Base-by-base conservation (phyloP, 2,329 filamentous ascomycete genomes). In the Calonectria multiphialidica region DNA sequence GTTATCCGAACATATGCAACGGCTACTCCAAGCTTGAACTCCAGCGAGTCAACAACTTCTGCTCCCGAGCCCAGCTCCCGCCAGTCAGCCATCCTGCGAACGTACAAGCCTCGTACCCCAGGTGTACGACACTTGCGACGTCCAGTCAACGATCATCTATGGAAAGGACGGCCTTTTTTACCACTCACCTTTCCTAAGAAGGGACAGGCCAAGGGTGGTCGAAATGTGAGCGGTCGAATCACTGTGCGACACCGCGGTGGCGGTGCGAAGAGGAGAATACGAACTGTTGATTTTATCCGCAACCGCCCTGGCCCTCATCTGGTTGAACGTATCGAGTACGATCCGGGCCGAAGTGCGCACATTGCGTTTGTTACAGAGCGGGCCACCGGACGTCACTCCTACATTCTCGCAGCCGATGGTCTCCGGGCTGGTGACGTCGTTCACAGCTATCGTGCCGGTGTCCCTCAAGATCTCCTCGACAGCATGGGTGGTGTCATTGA, bases 311-410 rank as follows among this genome's bases (percentile, higher is more conserved):
- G 97, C 21, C 92, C 94, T 75, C 97, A 98, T 79, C 85, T 93
- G 18, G 96, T 99, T 67, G 96, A 98, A 82, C 92, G 97, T 73
- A 97, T 99, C 80, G 97, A 99, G 84, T 96, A 98, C 83, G 97
- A 99, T 80, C 97, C 97, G 1, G 95, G 95, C 76, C 93, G 97
- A 64, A 98, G 92, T 79, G 95, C 96, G 16, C 97, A 99, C 82
- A 96, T 99, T 83, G 97, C 97, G 7, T 89, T 99, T 68, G 81
- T 98, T 59, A 95, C 92, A 62, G 92, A 94, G 79, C 87, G 95
- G 75, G 89, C 91, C 59, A 96, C 93, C 0, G 90, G 92, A 15
- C 90, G 89, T 76, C 93, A 97, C 85, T 95, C 93, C 76, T 99
- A 99, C 84, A 98, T 99, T 75, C 88, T 99, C 71, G 97, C 97